Evolutionary conservation across 768 basidiomycete species (phyloP).

Genomic region (Termitomyces sp.): DNA sequence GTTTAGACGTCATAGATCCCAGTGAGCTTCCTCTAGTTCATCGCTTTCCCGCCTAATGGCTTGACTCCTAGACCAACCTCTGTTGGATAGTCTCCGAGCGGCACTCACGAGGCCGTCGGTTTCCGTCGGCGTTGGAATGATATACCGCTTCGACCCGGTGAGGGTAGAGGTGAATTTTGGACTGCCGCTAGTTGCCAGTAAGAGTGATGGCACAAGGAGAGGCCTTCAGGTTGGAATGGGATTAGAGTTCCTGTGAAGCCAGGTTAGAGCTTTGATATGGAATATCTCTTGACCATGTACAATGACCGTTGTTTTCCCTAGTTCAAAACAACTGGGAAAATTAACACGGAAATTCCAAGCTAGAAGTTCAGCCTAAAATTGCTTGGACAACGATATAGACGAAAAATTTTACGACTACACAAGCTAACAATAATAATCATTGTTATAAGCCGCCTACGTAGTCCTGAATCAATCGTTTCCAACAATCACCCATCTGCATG

Average conservation of each 20-base stretch:
- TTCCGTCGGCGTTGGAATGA: slow-evolving; percentile 75
- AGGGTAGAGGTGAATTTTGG: slow-evolving; percentile 89
- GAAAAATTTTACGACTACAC: neutral
- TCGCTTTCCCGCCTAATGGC: neutral
- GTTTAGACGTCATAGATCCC: slow-evolving; percentile 55
- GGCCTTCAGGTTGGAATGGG: slow-evolving; percentile 83
- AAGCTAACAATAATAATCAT: too few species aligned
- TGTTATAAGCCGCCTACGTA: slow-evolving; percentile 28
- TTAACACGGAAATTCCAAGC: neutral
- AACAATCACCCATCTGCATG: slow-evolving; percentile 66
- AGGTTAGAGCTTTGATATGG: neutral
- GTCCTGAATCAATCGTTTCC: slow-evolving; percentile 43
- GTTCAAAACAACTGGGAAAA: neutral
- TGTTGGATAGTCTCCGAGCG: slow-evolving; percentile 31
- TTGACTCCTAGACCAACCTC: slow-evolving; percentile 24
- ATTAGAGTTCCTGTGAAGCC: slow-evolving; percentile 45
- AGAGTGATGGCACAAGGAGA: slow-evolving; percentile 57
- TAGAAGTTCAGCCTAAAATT: neutral
- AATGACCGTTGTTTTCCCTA: neutral
- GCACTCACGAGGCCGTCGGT: slow-evolving; percentile 56
- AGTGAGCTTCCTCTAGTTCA: slow-evolving; percentile 30
- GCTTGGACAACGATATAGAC: neutral
- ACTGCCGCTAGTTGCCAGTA: slow-evolving; percentile 66
- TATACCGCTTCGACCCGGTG: slow-evolving; percentile 78
- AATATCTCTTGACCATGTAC: neutral